Conservation (phyloP, 139 green algal species). For the Gonium pectorale region DNA sequence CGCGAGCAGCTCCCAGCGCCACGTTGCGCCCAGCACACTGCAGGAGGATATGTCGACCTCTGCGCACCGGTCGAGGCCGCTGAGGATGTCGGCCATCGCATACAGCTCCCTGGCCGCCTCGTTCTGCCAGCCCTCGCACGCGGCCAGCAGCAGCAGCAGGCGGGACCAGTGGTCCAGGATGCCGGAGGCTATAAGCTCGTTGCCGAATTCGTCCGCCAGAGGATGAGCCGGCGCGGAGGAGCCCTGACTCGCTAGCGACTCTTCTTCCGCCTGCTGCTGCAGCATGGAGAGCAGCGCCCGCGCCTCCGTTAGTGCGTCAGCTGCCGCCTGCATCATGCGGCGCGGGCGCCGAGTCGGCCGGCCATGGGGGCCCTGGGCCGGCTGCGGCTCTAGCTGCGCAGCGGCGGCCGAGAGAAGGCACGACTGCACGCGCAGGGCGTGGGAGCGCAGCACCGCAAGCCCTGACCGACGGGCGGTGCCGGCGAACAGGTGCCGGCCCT, state of each 20-base stretch:
- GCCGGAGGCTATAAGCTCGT: neutral
- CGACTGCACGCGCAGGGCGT: neutral
- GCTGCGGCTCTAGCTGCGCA: too few relatives aligned
- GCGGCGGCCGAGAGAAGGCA: neutral
- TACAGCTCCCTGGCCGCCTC: neutral
- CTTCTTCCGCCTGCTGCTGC: neutral
- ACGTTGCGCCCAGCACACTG: neutral
- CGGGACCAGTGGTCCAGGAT: neutral
- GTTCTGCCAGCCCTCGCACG: neutral
- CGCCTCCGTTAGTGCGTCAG: neutral
- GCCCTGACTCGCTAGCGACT: too few relatives aligned
- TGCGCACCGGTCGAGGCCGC: neutral
- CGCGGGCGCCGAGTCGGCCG: neutral
- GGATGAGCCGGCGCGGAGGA: neutral
- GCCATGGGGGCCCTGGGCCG: neutral
- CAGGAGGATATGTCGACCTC: too few relatives aligned
- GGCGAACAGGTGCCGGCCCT: neutral
- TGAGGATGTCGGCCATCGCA: neutral
- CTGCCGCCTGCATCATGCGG: neutral
- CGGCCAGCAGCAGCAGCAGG: constrained; percentile 1
- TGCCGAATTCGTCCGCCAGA: too few relatives aligned
- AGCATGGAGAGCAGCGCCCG: too few relatives aligned
- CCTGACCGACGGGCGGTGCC: neutral
- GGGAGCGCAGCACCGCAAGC: neutral
- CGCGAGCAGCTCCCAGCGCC: too few relatives aligned